phyloP scores from a whole-genome alignment of 2,329 filamentous ascomycete genomes.

The Monosporascus sp. region DNA sequence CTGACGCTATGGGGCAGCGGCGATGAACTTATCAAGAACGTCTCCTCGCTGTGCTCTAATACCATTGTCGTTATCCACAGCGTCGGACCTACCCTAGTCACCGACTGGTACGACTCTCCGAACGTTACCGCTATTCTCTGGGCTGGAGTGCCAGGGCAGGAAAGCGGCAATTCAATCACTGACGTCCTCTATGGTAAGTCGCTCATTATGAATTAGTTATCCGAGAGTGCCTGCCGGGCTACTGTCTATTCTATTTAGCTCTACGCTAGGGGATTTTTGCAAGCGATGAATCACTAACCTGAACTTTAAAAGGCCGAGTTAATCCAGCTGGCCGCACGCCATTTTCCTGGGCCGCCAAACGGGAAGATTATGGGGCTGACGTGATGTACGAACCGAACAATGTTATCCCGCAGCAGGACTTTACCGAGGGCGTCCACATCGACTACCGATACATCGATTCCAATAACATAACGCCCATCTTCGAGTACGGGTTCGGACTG shows the following conservation, averaged over 20 bases:
- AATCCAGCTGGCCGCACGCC: slow-evolving; percentile 73
- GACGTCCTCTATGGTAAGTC: slow-evolving; percentile 68
- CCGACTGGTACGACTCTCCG: slow-evolving; percentile 66
- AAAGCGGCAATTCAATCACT: slow-evolving; percentile 72
- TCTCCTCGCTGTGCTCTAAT: slow-evolving; percentile 74
- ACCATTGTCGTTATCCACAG: slow-evolving; percentile 91
- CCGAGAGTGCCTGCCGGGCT: too few species aligned
- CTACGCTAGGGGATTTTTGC: too few species aligned
- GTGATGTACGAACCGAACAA: slow-evolving; percentile 67
- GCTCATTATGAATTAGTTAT: too few species aligned
- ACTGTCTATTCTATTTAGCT: too few species aligned
- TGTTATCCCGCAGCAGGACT: slow-evolving; percentile 68
- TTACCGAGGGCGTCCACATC: slow-evolving; percentile 73
- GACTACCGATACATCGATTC: slow-evolving; percentile 75
- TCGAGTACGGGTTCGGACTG: slow-evolving; percentile 76
- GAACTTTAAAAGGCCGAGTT: slow-evolving; percentile 41
- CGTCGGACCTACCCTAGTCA: slow-evolving; percentile 70
- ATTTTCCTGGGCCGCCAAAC: slow-evolving; percentile 71
- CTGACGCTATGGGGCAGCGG: slow-evolving; percentile 83
- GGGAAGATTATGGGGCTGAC: slow-evolving; percentile 62
- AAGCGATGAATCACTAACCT: background rate
- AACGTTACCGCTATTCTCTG: slow-evolving; percentile 83
- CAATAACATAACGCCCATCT: slow-evolving; percentile 60
- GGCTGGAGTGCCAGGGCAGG: slow-evolving; percentile 76
- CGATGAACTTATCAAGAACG: slow-evolving; percentile 74